Percentiles rank a stretch among this genome's conserved stretches.
These are phyloP conservation scores for Funneliformis geosporum DNA, from an alignment of 192 early-diverging fungal genomes.

Conservation along the genomic window DNA sequence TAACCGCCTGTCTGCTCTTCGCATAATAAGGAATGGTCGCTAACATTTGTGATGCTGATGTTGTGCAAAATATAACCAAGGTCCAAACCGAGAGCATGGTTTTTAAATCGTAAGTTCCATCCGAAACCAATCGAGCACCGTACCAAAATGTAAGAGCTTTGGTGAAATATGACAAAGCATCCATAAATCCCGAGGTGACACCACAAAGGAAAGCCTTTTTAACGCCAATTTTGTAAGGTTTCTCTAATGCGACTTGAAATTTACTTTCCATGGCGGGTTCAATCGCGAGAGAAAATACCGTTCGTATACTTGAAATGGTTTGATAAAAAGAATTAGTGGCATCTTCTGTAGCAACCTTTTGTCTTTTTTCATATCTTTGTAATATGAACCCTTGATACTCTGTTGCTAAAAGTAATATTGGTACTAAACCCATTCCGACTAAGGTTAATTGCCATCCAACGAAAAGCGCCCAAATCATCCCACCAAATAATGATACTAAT, in stretches of 20 bases:
- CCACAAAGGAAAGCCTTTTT: slow-evolving; percentile 22
- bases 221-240: slow-evolving; percentile 21
- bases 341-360: slow-evolving; percentile 8
- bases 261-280: slow-evolving; percentile 1
- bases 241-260: background rate
- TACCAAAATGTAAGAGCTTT: slow-evolving; percentile 26
- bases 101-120: slow-evolving; percentile 23
- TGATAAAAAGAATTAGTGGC: slow-evolving; percentile 29
- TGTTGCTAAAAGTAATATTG: background rate
- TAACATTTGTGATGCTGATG: slow-evolving; percentile 8
- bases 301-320: slow-evolving; percentile 23
- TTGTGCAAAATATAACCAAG: slow-evolving; percentile 28
- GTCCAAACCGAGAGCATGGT: slow-evolving; percentile 26
- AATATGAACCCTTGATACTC: slow-evolving; percentile 22
- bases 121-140: slow-evolving; percentile 6
- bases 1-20: slow-evolving; percentile 21
- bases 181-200: slow-evolving; percentile 1
- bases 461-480: slow-evolving; percentile 10
- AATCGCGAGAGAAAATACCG: slow-evolving; percentile 19
- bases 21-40: slow-evolving; percentile 17
- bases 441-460: slow-evolving; percentile 30
- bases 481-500: slow-evolving; percentile 22
- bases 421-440: slow-evolving; percentile 22
- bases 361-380: slow-evolving; percentile 23
- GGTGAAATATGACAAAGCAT: slow-evolving; percentile 12